Evolutionary conservation across 139 green algal species (phyloP).

Genomic region (Chlorella ohadii): DNA sequence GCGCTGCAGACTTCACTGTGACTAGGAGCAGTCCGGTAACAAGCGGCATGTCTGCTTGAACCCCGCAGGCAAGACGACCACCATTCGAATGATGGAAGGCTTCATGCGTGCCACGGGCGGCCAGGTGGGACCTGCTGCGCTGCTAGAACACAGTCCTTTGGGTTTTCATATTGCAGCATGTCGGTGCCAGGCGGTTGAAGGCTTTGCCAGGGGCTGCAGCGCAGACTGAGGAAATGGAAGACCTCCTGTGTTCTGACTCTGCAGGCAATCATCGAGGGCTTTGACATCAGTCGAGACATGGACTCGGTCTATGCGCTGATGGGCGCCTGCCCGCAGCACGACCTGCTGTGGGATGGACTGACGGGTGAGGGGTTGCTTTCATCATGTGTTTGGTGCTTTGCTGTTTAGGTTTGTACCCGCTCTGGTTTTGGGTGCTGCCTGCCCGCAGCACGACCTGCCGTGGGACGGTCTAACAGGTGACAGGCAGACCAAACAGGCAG

Average conservation of each 20-base stretch:
- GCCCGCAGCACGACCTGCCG: slow-evolving; percentile 65
- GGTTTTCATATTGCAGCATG: too few species aligned
- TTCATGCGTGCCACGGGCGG: slow-evolving; percentile 69
- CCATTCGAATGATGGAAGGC: slow-evolving; percentile 79
- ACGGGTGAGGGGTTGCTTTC: slow-evolving; percentile 31
- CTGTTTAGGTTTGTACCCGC: too few species aligned
- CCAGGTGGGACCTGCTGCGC: slow-evolving; percentile 9
- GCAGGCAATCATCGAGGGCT: slow-evolving; percentile 60
- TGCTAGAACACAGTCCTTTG: too few species aligned
- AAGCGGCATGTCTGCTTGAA: too few species aligned
- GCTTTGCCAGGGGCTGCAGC: too few species aligned
- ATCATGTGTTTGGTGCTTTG: too few species aligned
- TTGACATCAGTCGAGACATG: slow-evolving; percentile 70
- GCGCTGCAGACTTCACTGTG: too few species aligned
- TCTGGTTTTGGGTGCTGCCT: too few species aligned
- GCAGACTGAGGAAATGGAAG: too few species aligned
- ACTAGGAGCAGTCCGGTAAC: too few species aligned
- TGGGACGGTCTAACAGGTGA: slow-evolving; percentile 55
- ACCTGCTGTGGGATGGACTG: slow-evolving; percentile 61
- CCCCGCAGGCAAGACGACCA: slow-evolving; percentile 81
- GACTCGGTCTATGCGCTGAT: slow-evolving; percentile 49
- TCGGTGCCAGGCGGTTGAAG: too few species aligned
- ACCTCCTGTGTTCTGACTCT: neutral
- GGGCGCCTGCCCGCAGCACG: slow-evolving; percentile 63
- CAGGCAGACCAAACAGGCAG: too few species aligned